A percentile compares a stretch with the other conserved stretches of the same genome.
Conservation (phyloP, 768 basidiomycete species). For the Rhizopogon sp. region DNA sequence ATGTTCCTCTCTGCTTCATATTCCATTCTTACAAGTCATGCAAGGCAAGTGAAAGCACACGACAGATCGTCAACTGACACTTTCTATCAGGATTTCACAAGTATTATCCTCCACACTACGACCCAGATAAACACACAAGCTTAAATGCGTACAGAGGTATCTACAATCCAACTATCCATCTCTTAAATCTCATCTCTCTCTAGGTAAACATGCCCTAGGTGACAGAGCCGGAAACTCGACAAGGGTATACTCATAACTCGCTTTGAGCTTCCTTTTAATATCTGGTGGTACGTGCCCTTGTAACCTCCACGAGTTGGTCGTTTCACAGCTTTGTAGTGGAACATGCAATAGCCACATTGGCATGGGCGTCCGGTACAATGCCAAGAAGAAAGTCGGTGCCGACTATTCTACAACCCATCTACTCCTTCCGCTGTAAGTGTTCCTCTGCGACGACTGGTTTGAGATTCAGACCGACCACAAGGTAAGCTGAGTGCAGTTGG, state of each 20-base stretch:
- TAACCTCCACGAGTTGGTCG: neutral
- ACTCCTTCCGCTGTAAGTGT: constrained; percentile 96
- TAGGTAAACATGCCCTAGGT: constrained; percentile 92
- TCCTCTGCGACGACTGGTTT: constrained; percentile 95
- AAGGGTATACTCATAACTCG: constrained; percentile 94
- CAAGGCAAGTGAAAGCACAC: constrained; percentile 30
- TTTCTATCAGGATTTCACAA: constrained; percentile 59
- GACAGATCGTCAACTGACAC: constrained; percentile 4
- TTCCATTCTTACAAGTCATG: constrained; percentile 43
- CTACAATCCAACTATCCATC: neutral
- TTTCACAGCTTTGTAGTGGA: constrained; percentile 44
- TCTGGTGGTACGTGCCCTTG: constrained; percentile 72
- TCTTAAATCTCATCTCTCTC: constrained; percentile 4
- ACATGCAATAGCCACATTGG: constrained; percentile 96
- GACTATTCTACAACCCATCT: constrained; percentile 94
- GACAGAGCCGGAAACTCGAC: constrained; percentile 94
- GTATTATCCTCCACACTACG: constrained; percentile 76
- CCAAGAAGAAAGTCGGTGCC: constrained; percentile 93
- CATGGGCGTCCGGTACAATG: constrained; percentile 98
- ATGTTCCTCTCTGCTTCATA: constrained; percentile 36
- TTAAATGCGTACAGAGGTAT: constrained; percentile 69
- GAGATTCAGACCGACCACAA: constrained; percentile 98
- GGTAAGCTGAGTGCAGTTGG: constrained; percentile 40
- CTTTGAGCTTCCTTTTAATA: constrained; percentile 95
- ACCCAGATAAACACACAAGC: constrained; percentile 64